Conservation (phyloP, 2,329 filamentous ascomycete genomes). For the Fusarium staphyleae region DNA sequence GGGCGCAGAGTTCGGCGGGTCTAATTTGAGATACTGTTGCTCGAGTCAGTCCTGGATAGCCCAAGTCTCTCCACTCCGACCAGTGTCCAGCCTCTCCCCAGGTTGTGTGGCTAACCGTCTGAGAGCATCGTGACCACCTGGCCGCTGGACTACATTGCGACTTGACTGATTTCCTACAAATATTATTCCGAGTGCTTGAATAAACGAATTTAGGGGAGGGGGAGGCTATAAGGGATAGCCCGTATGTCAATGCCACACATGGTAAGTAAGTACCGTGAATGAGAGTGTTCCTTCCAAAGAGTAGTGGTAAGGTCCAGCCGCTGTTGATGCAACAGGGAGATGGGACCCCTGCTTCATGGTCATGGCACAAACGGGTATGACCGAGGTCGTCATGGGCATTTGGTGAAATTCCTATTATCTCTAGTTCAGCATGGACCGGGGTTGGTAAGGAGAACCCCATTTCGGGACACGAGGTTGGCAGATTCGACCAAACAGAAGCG, state of each 20-base stretch:
- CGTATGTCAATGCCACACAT: too few species aligned
- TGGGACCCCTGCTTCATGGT: not conserved
- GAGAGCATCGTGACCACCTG: conserved; percentile 6
- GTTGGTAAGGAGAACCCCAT: conserved; percentile 36
- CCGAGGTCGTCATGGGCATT: conserved; percentile 24
- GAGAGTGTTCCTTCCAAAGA: too few species aligned
- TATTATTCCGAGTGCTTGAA: not conserved
- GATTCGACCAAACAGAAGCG: conserved; percentile 37
- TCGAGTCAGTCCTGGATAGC: conserved; percentile 2
- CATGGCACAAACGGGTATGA: conserved; percentile 14
- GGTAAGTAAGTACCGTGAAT: too few species aligned
- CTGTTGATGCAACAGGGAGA: not conserved
- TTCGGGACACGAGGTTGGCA: conserved; percentile 46
- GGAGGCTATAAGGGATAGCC: too few species aligned
- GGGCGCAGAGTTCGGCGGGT: not conserved
- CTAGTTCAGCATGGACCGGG: conserved; percentile 7
- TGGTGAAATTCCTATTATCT: conserved; percentile 26
- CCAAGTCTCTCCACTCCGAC: conserved; percentile 3
- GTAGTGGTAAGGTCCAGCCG: not conserved
- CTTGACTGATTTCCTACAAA: not conserved
- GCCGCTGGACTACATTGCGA: not conserved
- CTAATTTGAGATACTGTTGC: conserved; percentile 9
- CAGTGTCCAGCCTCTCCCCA: not conserved
- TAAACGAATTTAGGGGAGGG: conserved; percentile 7
- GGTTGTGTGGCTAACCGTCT: not conserved